Base-by-base conservation (phyloP, 2,329 filamentous ascomycete species). In the Xylariaceae sp. region DNA sequence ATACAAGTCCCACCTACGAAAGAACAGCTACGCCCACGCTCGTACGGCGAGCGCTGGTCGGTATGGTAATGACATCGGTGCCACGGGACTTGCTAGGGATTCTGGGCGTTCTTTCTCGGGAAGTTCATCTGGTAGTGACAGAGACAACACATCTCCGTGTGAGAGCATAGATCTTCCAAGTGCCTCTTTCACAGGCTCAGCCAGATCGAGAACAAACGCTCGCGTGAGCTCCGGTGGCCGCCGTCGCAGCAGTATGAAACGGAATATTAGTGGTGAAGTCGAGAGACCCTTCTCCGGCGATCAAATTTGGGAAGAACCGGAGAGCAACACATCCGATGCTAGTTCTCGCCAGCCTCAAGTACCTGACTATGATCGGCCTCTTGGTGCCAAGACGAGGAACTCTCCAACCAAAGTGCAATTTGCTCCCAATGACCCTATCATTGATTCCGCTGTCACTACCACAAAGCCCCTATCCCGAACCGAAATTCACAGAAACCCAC, bases 231-330 rank as follows among this genome's bases (percentile, higher is more conserved):
- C 65, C 2, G 65, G 69, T 37, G 63, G 72, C 20, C 73, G 79
- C 33, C 78, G 77, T 25, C 82, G 82, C 52, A 85, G 81, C 58
- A 85, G 82, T 56, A 73, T 80, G 57, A 83, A 79, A 65, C 77
- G 86, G 49, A 86, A 86, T 54, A 77, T 83, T 58, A 89, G 84
- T 61, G 84, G 83, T 17, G 82, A 86, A 59, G 68, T 83, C 47
- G 71, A 77, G 55, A 79, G 74, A 43, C 77, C 82, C 2, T 90
- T 88, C 62, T 85, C 83, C 2, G 80, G 83, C 25, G 85, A 90
- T 61, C 83, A 88, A 60, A 91, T 96, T 49, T 96, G 89, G 75
- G 91, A 96, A 64, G 92, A 96, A 62, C 86, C 88, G 1, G 81
- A 86, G 58, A 73, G 57, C n/a, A 55, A 63, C 22, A 55, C 63